Evolutionary conservation across 2,329 filamentous ascomycete species (phyloP).

Genomic region (Alternaria arbusti): DNA sequence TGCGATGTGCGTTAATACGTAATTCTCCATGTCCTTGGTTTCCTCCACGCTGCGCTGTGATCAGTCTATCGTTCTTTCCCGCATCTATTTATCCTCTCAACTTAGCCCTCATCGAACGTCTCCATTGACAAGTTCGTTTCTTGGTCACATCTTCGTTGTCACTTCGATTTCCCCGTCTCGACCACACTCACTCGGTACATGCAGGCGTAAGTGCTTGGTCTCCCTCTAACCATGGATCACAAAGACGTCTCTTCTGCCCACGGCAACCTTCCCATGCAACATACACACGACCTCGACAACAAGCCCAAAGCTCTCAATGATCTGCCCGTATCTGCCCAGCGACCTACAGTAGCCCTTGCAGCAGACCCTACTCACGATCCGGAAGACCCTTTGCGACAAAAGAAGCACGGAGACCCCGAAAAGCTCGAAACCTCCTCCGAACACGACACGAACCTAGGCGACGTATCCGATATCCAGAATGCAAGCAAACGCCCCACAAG

Average conservation of each 20-base stretch:
- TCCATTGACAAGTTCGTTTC: background rate
- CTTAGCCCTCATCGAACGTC: background rate
- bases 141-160: background rate
- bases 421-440: constrained; percentile 28
- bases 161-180: background rate
- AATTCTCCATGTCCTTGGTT: constrained; percentile 12
- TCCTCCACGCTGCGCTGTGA: constrained; percentile 5
- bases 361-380: constrained; percentile 29
- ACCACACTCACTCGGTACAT: background rate
- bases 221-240: constrained; percentile 20
- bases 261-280: constrained; percentile 21
- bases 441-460: constrained; percentile 28
- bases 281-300: constrained; percentile 10
- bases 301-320: constrained; percentile 21
- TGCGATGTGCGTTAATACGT: constrained; percentile 14
- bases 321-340: constrained; percentile 21
- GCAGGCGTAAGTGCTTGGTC: constrained; percentile 17
- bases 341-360: constrained; percentile 28
- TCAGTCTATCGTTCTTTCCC: background rate
- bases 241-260: constrained; percentile 17
- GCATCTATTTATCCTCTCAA: constrained; percentile 1
- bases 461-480: constrained; percentile 32
- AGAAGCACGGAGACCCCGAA: constrained; percentile 10
- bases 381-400: constrained; percentile 22
- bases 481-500: constrained; percentile 21